Evolutionary conservation across 2,329 filamentous ascomycete genomes (phyloP), one percentile per base, ranked within the genome.

Genomic region (Paracorniculantispora psalliotae): DNA sequence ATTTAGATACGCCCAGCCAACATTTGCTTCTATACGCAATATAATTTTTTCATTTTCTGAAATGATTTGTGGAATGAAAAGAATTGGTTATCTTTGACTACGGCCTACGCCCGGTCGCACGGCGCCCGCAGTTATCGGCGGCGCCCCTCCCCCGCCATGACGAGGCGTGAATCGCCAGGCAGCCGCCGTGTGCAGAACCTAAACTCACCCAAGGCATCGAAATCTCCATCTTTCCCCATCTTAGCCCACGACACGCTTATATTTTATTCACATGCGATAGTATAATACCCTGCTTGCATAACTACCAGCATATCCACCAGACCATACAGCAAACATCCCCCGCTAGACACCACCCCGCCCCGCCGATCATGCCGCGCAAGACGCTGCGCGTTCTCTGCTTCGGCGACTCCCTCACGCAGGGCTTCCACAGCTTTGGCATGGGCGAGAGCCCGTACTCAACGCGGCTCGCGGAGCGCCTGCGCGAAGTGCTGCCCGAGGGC

Each of bases 401-500:
- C 69, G 85, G 85, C 69, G 79, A 87, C 76, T 86, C 83, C 41
- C 78, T 89, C 48, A 88, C 85, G 6, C 77, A 75, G 13, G 86
- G 86, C 44, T 86, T 75, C 68, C 73, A 75, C 30, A 55, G 63
- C 60, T 71, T 64, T 48, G 81, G 80, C 21, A 53, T 71, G 15
- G 67, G 61, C 53, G 74, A 72, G 47, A 77, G 82, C 61, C 83
- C 86, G 0, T 89, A 88, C 72, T 75, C 77, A 6, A 65, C 69
- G 25, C 74, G 73, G 59, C 72, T 89, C 15, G 65, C 73, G 61
- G 67, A 77, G 55, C 75, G 75, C 60, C 73, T 86, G 35, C 68
- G 73, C 26, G 73, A 73, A 30, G 76, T 75, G 1, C 78, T 83
- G 50, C 75, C 77, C 3, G 47, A 44, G 19, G 65, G 67, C n/a